Evolutionary conservation across 495 filamentous ascomycete species (phyloP).

Genomic region (Xylaria flabelliformis): DNA sequence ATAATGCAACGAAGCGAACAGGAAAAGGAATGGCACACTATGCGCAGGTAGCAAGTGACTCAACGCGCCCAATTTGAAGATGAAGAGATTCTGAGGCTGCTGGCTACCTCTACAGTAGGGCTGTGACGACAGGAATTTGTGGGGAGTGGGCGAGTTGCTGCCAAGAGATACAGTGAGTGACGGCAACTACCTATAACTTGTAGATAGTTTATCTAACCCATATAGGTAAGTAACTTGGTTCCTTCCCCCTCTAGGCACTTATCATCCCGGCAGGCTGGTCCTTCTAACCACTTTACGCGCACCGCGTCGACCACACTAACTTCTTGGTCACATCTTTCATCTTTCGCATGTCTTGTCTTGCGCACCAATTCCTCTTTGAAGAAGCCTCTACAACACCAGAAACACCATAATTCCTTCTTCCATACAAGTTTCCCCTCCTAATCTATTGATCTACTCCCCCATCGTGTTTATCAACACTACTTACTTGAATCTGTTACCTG

Average conservation of each 20-base stretch:
- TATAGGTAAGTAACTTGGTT: not conserved
- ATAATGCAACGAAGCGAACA: slow-evolving; percentile 20
- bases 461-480: not conserved
- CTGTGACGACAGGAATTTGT: not conserved
- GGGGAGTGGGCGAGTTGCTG: slow-evolving; percentile 2
- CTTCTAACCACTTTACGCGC: slow-evolving; percentile 37
- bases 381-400: not conserved
- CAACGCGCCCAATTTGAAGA: slow-evolving; percentile 16
- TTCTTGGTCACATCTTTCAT: slow-evolving; percentile 13
- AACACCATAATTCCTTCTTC: not conserved
- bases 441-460: not conserved
- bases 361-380: not conserved
- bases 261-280: not conserved
- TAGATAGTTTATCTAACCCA: too few species aligned
- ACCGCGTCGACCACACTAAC: slow-evolving; percentile 35
- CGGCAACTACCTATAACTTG: not conserved
- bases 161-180: not conserved
- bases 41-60: slow-evolving; percentile 1
- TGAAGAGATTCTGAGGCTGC: slow-evolving; percentile 9
- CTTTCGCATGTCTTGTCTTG: slow-evolving; percentile 8
- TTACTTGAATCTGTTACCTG: not conserved
- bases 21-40: slow-evolving; percentile 16
- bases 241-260: not conserved
- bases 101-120: not conserved
- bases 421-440: not conserved